phyloP scores from a whole-genome alignment of 257 asterid species.

The Fraxinus anomala region DNA sequence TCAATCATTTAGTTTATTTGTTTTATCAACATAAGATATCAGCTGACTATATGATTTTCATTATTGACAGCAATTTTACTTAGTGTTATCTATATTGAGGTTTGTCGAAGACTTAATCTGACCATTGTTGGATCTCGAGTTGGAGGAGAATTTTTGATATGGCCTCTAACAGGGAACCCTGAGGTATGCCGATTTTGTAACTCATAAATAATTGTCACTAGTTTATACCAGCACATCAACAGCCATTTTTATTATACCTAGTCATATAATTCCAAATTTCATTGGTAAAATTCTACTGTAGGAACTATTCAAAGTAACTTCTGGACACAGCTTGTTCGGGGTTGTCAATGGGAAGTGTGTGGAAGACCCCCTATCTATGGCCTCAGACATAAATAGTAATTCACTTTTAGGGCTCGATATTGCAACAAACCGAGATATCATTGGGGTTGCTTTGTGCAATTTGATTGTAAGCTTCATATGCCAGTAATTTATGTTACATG shows the following conservation, averaged over 20 bases:
- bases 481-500: neutral
- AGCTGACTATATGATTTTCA: conserved; percentile 12
- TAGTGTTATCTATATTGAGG: conserved; percentile 93
- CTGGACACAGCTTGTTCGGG: conserved; percentile 86
- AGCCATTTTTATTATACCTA: too few relatives aligned
- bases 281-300: conserved; percentile 25
- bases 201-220: neutral
- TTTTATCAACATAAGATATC: neutral
- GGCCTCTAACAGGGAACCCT: conserved; percentile 97
- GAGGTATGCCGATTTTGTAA: conserved; percentile 55
- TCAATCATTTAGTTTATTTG: conserved; percentile 11
- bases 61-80: conserved; percentile 77
- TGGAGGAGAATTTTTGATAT: conserved; percentile 96
- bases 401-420: conserved; percentile 84
- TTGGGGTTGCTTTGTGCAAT: conserved; percentile 93
- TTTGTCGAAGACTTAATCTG: conserved; percentile 88
- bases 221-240: neutral
- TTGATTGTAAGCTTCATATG: conserved; percentile 58
- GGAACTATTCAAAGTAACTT: conserved; percentile 86
- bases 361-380: conserved; percentile 86
- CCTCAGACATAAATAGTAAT: conserved; percentile 81
- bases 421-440: conserved; percentile 85
- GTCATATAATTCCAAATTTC: conserved; percentile 16
- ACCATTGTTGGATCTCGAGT: conserved; percentile 95
- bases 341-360: conserved; percentile 90